phyloP scores from a whole-genome alignment of 176 grass and related monocot genomes.

The Pharus latifolius region DNA sequence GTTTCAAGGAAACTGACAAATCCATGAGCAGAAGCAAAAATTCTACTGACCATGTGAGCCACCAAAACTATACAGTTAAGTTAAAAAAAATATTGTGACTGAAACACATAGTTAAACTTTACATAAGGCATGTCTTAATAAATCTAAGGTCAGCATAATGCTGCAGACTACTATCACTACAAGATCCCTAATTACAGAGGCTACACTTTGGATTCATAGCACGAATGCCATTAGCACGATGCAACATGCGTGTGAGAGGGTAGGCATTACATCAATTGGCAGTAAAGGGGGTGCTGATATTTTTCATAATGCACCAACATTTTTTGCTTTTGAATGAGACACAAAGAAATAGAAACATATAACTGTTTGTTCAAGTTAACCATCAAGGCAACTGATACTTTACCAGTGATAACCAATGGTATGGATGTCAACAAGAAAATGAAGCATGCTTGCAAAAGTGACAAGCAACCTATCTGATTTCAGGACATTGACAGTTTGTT shows the following conservation, averaged over 20 bases:
- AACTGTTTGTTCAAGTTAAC: neutral
- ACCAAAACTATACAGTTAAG: neutral
- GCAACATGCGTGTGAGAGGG: neutral
- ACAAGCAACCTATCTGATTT: constrained; percentile 6
- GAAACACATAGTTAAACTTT: neutral
- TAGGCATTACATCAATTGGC: neutral
- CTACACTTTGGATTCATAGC: neutral
- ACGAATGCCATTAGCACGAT: neutral
- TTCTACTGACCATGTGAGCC: neutral
- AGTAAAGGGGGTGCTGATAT: neutral
- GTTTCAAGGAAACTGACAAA: constrained; percentile 18
- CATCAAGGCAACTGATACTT: neutral
- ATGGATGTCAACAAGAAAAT: neutral
- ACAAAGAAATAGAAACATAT: neutral
- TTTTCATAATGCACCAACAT: neutral
- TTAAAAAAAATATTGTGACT: neutral
- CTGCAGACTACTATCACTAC: neutral
- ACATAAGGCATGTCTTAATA: neutral
- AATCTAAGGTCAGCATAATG: neutral
- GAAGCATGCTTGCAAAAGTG: neutral
- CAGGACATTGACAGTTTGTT: neutral
- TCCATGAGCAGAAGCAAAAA: neutral
- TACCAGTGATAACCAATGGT: neutral
- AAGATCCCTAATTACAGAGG: neutral
- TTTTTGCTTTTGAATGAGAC: neutral